These are phyloP conservation scores for Rhizophagus clarus DNA, from an alignment of 192 early-diverging fungal species.

Conservation along the genomic window DNA sequence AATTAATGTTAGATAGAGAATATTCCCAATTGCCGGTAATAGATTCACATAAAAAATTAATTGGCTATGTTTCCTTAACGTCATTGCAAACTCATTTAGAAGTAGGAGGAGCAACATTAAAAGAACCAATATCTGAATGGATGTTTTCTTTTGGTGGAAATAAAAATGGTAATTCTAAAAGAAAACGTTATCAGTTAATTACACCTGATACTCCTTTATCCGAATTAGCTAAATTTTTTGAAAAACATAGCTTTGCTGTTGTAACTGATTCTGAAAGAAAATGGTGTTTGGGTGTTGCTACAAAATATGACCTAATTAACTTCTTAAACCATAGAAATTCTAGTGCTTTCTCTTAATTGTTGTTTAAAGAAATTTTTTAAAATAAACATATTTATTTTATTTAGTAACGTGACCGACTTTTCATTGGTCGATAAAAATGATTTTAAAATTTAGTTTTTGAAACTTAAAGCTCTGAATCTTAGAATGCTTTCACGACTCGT, in stretches of 20 bases:
- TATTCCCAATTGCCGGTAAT: conserved; percentile 89
- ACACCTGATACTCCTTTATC: conserved; percentile 78
- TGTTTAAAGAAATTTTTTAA: not conserved
- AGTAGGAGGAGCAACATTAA: conserved; percentile 47
- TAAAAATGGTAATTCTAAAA: conserved; percentile 19
- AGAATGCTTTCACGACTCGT: conserved; percentile 48
- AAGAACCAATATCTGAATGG: conserved; percentile 55
- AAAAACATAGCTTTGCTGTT: conserved; percentile 79
- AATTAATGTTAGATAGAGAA: conserved; percentile 78
- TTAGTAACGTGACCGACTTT: too few species aligned
- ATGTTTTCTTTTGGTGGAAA: conserved; percentile 66
- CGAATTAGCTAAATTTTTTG: conserved; percentile 82
- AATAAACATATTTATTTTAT: too few species aligned
- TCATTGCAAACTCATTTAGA: conserved; percentile 61
- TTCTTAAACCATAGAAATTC: conserved; percentile 64
- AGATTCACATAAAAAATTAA: conserved; percentile 61
- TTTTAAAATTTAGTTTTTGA: too few species aligned
- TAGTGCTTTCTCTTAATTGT: not conserved
- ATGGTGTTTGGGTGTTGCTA: conserved; percentile 79
- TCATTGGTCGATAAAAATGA: too few species aligned
- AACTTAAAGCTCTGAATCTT: too few species aligned
- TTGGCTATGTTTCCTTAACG: conserved; percentile 76
- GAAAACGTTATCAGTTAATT: conserved; percentile 66
- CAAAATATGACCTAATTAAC: conserved; percentile 74
- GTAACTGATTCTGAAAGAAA: conserved; percentile 79